phyloP scores from a whole-genome alignment of 148 eudicot species.

The Oxyria digyna region DNA sequence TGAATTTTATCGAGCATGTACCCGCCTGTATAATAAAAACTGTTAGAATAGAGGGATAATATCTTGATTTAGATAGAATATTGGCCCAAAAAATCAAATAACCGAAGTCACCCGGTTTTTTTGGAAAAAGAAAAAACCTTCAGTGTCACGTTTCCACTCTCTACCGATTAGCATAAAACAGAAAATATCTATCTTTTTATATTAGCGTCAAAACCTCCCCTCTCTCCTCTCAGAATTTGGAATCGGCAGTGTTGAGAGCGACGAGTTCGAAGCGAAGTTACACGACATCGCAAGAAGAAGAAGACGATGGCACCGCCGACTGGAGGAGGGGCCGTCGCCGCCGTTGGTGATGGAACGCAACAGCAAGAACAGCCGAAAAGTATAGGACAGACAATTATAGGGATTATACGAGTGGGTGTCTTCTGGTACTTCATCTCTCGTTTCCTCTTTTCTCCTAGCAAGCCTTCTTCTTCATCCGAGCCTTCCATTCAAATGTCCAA shows the following conservation, averaged over 20 bases:
- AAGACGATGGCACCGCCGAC: conserved; percentile 59
- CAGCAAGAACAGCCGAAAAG: conserved; percentile 35
- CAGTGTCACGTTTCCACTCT: conserved; percentile 2
- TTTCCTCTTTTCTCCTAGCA: conserved; percentile 59
- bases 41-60: too few species aligned
- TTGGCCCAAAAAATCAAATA: too few species aligned
- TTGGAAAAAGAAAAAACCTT: background rate
- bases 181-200: conserved; percentile 3
- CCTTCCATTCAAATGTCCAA: conserved; percentile 70
- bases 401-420: conserved; percentile 63
- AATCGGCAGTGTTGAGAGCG: background rate
- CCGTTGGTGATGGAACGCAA: conserved; percentile 14
- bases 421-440: conserved; percentile 91
- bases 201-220: background rate
- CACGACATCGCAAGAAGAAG: background rate
- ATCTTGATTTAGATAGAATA: too few species aligned
- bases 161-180: background rate
- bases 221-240: background rate
- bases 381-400: conserved; percentile 44
- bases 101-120: too few species aligned
- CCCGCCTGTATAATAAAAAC: too few species aligned
- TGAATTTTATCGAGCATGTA: too few species aligned
- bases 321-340: conserved; percentile 9
- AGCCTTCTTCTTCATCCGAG: conserved; percentile 29
- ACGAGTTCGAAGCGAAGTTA: conserved; percentile 5